Percentiles rank a stretch among this genome's conserved stretches.
These are phyloP conservation scores for Xylariaceae sp. DNA, from an alignment of 2,329 filamentous ascomycete genomes.

Conservation along the genomic window DNA sequence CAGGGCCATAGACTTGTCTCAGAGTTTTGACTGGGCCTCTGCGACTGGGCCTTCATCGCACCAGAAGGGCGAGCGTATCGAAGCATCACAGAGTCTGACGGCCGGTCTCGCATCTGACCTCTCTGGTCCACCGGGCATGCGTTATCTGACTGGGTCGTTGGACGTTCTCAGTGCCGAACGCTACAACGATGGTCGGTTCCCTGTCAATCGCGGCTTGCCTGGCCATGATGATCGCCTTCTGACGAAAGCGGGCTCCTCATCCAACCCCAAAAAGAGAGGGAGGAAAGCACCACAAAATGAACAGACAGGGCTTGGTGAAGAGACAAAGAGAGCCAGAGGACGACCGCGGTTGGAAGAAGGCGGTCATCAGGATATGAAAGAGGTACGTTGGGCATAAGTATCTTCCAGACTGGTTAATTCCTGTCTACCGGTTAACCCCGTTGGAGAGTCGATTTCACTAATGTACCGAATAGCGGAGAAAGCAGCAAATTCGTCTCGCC, in stretches of 20 bases:
- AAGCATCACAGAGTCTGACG: constrained; percentile 4
- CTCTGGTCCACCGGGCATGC: constrained; percentile 20
- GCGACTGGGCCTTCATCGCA: constrained; percentile 5
- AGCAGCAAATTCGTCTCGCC: constrained; percentile 81
- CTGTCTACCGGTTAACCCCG: constrained; percentile 1
- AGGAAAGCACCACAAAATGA: constrained; percentile 27
- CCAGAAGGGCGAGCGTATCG: constrained; percentile 2
- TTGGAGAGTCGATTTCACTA: too few species aligned
- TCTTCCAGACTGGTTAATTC: background rate
- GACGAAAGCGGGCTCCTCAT: constrained; percentile 4
- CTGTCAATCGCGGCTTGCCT: constrained; percentile 17
- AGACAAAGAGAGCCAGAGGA: constrained; percentile 60
- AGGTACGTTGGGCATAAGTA: constrained; percentile 14
- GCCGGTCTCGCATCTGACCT: background rate
- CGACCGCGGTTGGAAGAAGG: constrained; percentile 70
- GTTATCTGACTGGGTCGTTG: constrained; percentile 32
- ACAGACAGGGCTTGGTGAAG: constrained; percentile 38
- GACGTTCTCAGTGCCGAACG: constrained; percentile 44
- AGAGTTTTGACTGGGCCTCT: constrained; percentile 5
- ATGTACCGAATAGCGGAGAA: constrained; percentile 55
- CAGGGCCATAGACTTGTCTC: constrained; percentile 6
- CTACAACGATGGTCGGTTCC: constrained; percentile 34
- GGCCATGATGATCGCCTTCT: constrained; percentile 18
- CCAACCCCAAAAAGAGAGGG: constrained; percentile 31
- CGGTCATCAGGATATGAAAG: constrained; percentile 69